Conservation (phyloP, 2,329 filamentous ascomycete genomes). For the Curvularia verruculosa region DNA sequence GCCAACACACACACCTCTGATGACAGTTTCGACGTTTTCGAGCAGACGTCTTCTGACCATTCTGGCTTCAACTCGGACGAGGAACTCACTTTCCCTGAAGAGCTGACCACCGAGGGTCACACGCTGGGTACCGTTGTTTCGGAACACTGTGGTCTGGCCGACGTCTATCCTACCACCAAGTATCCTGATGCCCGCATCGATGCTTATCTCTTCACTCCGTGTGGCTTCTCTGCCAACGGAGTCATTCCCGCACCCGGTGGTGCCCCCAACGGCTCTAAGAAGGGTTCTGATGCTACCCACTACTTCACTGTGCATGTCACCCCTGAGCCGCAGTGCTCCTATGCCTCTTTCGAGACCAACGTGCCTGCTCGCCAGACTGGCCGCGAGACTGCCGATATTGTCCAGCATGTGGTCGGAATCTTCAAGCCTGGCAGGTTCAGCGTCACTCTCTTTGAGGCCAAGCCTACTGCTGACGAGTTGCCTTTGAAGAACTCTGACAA, state of each 20-base stretch:
- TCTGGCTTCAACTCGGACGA: constrained; percentile 64
- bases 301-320: constrained; percentile 99
- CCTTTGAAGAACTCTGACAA: constrained; percentile 44
- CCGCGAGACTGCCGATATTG: constrained; percentile 85
- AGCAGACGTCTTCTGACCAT: constrained; percentile 70
- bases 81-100: constrained; percentile 67
- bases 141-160: constrained; percentile 83
- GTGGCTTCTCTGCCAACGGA: constrained; percentile 96
- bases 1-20: constrained; percentile 55
- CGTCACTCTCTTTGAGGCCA: constrained; percentile 94
- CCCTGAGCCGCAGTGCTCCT: constrained; percentile 94
- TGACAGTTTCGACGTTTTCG: constrained; percentile 79
- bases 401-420: constrained; percentile 92
- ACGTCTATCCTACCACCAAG: constrained; percentile 82
- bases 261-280: constrained; percentile 54
- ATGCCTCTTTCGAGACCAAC: constrained; percentile 98
- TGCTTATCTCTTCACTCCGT: constrained; percentile 94
- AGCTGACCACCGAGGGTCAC: constrained; percentile 90
- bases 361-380: constrained; percentile 88
- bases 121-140: constrained; percentile 91
- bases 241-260: constrained; percentile 77
- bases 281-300: constrained; percentile 59
- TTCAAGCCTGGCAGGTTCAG: constrained; percentile 98
- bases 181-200: constrained; percentile 95
- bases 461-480: constrained; percentile 59